Evolutionary conservation across 164 flowering plant species (phyloP).

Genomic region (Hamamelis virginiana): DNA sequence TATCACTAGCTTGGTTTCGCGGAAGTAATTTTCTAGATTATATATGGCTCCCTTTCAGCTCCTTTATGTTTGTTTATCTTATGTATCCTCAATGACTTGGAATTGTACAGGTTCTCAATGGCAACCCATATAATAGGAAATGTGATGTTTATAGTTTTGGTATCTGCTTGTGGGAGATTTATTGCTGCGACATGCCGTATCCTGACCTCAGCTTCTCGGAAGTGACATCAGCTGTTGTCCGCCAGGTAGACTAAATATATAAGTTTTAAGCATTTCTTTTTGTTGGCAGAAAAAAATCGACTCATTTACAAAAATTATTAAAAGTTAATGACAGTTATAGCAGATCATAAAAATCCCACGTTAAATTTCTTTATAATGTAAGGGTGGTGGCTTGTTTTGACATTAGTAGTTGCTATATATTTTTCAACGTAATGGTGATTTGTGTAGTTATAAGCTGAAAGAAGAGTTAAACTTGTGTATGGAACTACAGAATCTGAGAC

Average conservation of each 20-base stretch:
- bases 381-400: not conserved
- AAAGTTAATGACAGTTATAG: not conserved
- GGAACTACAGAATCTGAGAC: constrained; percentile 49
- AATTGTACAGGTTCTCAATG: constrained; percentile 48
- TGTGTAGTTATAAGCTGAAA: not conserved
- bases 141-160: constrained; percentile 64
- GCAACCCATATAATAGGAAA: constrained; percentile 51
- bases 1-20: not conserved
- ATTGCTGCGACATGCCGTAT: constrained; percentile 69
- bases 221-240: constrained; percentile 60
- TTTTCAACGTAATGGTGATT: no score
- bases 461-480: constrained; percentile 8
- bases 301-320: not conserved
- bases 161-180: constrained; percentile 69
- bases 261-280: not conserved
- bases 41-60: not conserved
- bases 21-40: not conserved
- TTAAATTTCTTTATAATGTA: not conserved
- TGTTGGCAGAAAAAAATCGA: not conserved
- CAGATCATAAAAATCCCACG: no score
- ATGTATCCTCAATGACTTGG: not conserved
- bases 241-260: constrained; percentile 34
- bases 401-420: not conserved
- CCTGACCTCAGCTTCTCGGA: constrained; percentile 68
- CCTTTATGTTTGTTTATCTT: not conserved